Evolutionary conservation across 129 eudicot species (phyloP).

Genomic region (Mikania micrantha): DNA sequence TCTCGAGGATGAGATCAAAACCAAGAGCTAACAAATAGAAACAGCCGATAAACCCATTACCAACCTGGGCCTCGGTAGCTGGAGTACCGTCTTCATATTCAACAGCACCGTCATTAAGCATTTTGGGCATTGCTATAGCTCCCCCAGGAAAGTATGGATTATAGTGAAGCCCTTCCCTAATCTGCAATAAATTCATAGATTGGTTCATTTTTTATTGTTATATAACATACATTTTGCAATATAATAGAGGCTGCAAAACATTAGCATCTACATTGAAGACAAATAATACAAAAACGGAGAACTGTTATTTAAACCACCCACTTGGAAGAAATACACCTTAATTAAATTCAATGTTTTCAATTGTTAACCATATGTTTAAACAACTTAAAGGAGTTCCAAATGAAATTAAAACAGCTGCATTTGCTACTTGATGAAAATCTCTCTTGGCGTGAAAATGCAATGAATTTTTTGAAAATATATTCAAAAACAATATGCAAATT

Average conservation of each 20-base stretch:
- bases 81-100: constrained; percentile 98
- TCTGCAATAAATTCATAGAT: constrained; percentile 33
- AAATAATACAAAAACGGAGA: not conserved
- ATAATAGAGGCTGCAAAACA: not conserved
- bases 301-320: not conserved
- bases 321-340: not conserved
- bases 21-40: not conserved
- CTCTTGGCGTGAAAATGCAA: not conserved
- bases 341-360: not conserved
- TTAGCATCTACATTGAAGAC: not conserved
- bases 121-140: constrained; percentile 98
- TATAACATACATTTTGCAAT: not conserved
- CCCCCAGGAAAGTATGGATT: constrained; percentile 99
- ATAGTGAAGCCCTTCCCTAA: constrained; percentile 90
- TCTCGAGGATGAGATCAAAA: not conserved
- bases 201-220: not conserved
- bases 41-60: not conserved
- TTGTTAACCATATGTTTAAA: not conserved
- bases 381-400: constrained; percentile 1
- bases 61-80: constrained; percentile 96
- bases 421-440: not conserved
- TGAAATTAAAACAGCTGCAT: not conserved
- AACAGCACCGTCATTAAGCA: constrained; percentile 95
- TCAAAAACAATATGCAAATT: not conserved
- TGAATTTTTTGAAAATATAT: not conserved